Conservation (phyloP, 108 stramenopile species). For the Skeletonema menzelii region DNA sequence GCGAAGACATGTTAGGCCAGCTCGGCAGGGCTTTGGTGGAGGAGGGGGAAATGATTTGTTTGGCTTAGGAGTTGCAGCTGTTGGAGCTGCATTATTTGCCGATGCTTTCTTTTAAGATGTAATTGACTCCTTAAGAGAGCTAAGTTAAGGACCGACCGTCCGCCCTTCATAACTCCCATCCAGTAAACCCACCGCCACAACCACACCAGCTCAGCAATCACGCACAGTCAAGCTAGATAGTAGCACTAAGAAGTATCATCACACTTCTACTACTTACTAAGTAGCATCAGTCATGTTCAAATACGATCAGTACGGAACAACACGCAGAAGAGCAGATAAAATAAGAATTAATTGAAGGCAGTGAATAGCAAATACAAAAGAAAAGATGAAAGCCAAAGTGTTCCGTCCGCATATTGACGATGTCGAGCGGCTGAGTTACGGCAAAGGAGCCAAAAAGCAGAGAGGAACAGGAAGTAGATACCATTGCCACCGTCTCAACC, state of each 20-base stretch:
- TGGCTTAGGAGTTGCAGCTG: conserved; percentile 25
- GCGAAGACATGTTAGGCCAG: conserved; percentile 41
- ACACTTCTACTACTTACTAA: too few species aligned
- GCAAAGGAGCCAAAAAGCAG: conserved; percentile 30
- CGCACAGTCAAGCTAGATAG: too few species aligned
- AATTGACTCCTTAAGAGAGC: background rate
- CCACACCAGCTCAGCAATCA: too few species aligned
- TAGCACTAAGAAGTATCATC: too few species aligned
- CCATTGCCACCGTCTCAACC: conserved; percentile 48
- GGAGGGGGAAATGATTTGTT: conserved; percentile 36
- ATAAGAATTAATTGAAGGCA: too few species aligned
- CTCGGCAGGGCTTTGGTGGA: conserved; percentile 22
- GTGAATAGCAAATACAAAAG: too few species aligned
- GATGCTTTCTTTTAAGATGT: conserved; percentile 35
- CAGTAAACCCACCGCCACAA: too few species aligned
- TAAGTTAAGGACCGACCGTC: too few species aligned
- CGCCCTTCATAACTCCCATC: too few species aligned
- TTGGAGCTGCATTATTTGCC: conserved; percentile 33
- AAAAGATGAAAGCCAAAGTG: conserved; percentile 8
- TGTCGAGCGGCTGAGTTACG: conserved; percentile 36
- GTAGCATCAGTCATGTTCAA: too few species aligned
- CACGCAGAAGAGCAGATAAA: too few species aligned
- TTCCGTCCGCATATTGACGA: conserved; percentile 23
- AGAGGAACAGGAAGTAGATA: conserved; percentile 43
- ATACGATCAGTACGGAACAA: too few species aligned